Evolutionary conservation across 495 filamentous ascomycete species (phyloP), one percentile per base, ranked within the genome.

Genomic region (Massariosphaeria phaeospora): DNA sequence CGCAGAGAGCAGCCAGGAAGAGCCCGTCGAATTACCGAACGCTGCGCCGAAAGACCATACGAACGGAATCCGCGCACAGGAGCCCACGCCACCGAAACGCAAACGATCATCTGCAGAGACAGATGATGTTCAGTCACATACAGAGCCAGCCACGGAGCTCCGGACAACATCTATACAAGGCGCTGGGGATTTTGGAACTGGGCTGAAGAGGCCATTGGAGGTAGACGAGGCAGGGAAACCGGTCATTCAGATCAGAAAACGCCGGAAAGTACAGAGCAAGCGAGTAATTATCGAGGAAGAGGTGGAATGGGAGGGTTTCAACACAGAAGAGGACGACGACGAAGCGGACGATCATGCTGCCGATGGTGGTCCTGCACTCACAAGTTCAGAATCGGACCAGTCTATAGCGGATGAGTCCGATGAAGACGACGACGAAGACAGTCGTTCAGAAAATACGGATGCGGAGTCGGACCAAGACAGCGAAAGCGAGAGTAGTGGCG

Each of bases 121-220:
- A 8, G 47, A 52, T 20, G 47, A 52, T 2, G 18, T 13, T 11
- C 36, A 59, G 7, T 64, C 26, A 6, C 25, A 66, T 23, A 55
- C 63, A 20, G 20, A 52, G n/a, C 26, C n/a, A 15, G 24, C 36
- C 2, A 8, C 7, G 2, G 15, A 44, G n/a, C n/a, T n/a, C n/a
- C n/a, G n/a, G n/a, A n/a, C n/a, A n/a, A n/a, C n/a, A 17, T n/a
- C 13, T 10, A 2, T 36, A 4, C 39, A 39, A 0, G 34, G n/a
- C 15, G n/a, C 30, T 21, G 45, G 34, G 0, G 7, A n/a, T 8
- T 70, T 82, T 55, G 93, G 93, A 27, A 85, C 82, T 62, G 93
- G 93, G 8, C 67, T 98, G 43, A 97, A 96, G 65, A 80, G 90
- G 41, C 86, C 90, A 13, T 74, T 97, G 17, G 87, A 95, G 26